phyloP scores from a whole-genome alignment of 1,284 basidiomycete species.

The Cryptococcus sp. region DNA sequence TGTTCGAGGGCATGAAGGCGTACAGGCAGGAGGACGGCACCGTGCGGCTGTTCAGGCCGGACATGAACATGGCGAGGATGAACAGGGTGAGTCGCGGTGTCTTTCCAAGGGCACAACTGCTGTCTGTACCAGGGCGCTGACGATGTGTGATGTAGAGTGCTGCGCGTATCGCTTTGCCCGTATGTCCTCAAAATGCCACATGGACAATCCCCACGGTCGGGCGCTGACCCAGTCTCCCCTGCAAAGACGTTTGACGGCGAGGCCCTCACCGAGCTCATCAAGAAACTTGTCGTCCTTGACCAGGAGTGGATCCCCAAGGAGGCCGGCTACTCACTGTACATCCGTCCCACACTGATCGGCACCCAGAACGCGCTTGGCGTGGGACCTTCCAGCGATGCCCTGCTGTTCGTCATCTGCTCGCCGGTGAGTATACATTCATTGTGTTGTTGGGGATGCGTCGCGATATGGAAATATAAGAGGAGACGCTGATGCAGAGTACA shows the following conservation, averaged over 20 bases:
- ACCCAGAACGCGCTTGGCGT: constrained; percentile 87
- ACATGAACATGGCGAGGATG: constrained; percentile 89
- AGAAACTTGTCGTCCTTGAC: constrained; percentile 81
- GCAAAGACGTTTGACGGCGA: constrained; percentile 70
- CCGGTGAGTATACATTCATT: constrained; percentile 58
- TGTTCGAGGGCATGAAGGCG: constrained; percentile 96
- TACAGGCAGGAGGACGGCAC: constrained; percentile 76
- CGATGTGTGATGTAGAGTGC: constrained; percentile 33
- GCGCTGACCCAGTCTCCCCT: neutral
- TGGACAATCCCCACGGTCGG: neutral
- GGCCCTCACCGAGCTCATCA: constrained; percentile 77
- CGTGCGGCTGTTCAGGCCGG: constrained; percentile 87
- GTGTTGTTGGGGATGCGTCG: neutral
- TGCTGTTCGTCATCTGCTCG: constrained; percentile 90
- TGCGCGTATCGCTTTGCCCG: constrained; percentile 50
- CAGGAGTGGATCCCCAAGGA: constrained; percentile 89
- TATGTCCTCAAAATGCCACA: constrained; percentile 8
- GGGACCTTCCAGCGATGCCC: constrained; percentile 77
- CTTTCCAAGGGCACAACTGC: neutral
- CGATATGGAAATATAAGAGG: too few species aligned
- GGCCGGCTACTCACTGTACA: constrained; percentile 86
- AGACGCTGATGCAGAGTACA: neutral
- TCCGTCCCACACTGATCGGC: constrained; percentile 75
- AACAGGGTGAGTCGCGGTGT: constrained; percentile 47
- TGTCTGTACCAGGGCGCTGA: neutral